Conservation (phyloP, 2,329 filamentous ascomycete species). For the Allantophomopsis lycopodina region DNA sequence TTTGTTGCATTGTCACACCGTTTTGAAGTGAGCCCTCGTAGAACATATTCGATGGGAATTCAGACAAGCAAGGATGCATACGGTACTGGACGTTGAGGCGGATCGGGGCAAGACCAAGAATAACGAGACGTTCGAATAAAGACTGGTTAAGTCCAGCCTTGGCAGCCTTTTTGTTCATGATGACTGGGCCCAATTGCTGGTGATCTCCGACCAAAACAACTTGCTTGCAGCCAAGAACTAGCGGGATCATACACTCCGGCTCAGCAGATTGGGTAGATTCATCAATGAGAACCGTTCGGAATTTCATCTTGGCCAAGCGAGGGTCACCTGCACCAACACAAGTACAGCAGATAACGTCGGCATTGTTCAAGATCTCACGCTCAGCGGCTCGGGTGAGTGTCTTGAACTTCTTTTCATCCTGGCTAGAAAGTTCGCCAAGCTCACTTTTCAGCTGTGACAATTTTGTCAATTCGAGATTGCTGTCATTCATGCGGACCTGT, state of each 20-base stretch:
- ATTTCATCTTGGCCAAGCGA: conserved; percentile 91
- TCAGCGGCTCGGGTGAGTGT: conserved; percentile 88
- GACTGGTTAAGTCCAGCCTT: conserved; percentile 97
- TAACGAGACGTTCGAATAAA: conserved; percentile 92
- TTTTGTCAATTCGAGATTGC: conserved; percentile 85
- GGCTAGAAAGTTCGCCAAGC: conserved; percentile 78
- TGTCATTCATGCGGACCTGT: conserved; percentile 95
- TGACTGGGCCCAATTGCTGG: conserved; percentile 93
- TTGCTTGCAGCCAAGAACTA: conserved; percentile 96
- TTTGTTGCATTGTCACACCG: conserved; percentile 79
- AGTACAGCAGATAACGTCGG: conserved; percentile 97
- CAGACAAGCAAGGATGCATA: conserved; percentile 95
- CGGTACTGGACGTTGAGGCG: conserved; percentile 95
- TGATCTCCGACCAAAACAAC: conserved; percentile 98
- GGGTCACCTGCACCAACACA: conserved; percentile 96
- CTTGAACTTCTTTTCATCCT: conserved; percentile 98
- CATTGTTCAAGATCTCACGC: conserved; percentile 86
- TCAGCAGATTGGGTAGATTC: conserved; percentile 97
- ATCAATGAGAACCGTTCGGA: conserved; percentile 93
- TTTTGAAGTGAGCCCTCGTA: conserved; percentile 97
- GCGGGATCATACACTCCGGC: conserved; percentile 96
- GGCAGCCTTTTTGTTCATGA: conserved; percentile 99
- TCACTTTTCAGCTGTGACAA: conserved; percentile 87
- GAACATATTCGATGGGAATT: conserved; percentile 99
- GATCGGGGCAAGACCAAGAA: conserved; percentile 80